Percentiles rank a stretch among this genome's conserved stretches.
Evolutionary conservation across 176 grass and related monocot species (phyloP).

Genomic region (Bromus sterilis): DNA sequence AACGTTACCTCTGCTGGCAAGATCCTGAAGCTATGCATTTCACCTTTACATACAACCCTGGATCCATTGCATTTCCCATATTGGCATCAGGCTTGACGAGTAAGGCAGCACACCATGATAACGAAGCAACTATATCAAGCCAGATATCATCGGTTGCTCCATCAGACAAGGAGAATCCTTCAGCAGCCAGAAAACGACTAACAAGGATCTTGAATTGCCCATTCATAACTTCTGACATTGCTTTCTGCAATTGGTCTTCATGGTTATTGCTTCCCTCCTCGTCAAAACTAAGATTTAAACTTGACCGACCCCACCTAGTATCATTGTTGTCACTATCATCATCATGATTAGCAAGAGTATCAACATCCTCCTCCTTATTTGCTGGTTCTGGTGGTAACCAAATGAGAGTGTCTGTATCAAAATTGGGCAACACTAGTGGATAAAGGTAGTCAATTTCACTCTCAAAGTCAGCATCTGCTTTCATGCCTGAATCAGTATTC

Average conservation of each 20-base stretch:
- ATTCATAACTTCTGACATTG: constrained; percentile 94
- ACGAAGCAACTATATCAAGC: constrained; percentile 64
- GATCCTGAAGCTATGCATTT: constrained; percentile 80
- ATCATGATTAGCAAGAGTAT: constrained; percentile 34
- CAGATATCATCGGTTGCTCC: constrained; percentile 44
- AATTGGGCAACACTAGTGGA: constrained; percentile 35
- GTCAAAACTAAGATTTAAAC: constrained; percentile 33
- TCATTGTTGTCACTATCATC: constrained; percentile 35
- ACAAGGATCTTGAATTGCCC: constrained; percentile 79
- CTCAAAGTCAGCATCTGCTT: constrained; percentile 4
- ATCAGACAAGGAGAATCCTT: constrained; percentile 46
- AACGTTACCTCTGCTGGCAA: constrained; percentile 60
- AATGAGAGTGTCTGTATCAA: constrained; percentile 50
- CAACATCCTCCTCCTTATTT: constrained; percentile 54
- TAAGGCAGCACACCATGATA: constrained; percentile 84
- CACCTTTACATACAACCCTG: constrained; percentile 83
- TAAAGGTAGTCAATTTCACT: constrained; percentile 29
- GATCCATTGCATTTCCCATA: constrained; percentile 89
- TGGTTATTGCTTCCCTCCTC: constrained; percentile 12
- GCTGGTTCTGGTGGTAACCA: constrained; percentile 76
- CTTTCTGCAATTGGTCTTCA: constrained; percentile 56
- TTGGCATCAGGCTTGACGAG: constrained; percentile 76
- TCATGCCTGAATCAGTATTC: constrained; percentile 4
- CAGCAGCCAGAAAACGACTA: constrained; percentile 70
- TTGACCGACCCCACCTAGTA: constrained; percentile 35